Base-by-base conservation (phyloP, 2,329 filamentous ascomycete species). In the Colletotrichum tofieldiae region DNA sequence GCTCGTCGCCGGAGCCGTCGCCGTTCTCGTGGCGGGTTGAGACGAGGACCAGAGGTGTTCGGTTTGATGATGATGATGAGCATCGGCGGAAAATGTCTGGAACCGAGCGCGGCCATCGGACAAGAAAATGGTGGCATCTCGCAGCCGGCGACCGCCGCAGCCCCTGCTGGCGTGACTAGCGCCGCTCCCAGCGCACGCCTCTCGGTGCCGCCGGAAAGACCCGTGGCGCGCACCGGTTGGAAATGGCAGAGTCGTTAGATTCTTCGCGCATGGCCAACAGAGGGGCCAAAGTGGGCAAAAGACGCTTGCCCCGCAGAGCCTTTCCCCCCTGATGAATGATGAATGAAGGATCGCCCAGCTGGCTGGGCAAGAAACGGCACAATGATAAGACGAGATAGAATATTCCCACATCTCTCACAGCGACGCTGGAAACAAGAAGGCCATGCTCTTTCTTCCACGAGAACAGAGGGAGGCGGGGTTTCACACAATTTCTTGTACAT, bases 401-500 rank as follows among this genome's bases (percentile, higher is more conserved):
- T 23, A n/a, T 16, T 4, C 11, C n/a, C 59, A 52, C 32, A 45
- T 41, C 55, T 47, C 65, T 67, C 55, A 52, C 45, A 55, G 55
- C 55, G 3, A 45, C 8, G 35, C n/a, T 41, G 37, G 12, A 26
- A 32, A 52, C 11, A 23, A 32, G 23, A 16, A 23, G 47, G 29
- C 32, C 20, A 5, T 37, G 12, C 32, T 39, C 5, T 56, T 23
- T 39, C 20, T 56, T 56, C 32, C 54, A 39, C 9, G 18, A n/a
- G 20, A 51, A 54, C 29, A 6, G 26, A 16, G 23, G 47, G 41
- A 47, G 32, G 39, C 11, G 7, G 61, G 43, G 41, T 60, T 71
- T 66, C 49, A 29, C 43, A 67, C 56, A 63, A 47, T 64, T 66
- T 65, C 69, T 72, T 69, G 65, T 69, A 69, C 39, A 72, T 72